A percentile compares a stretch with the other conserved stretches of the same genome.
These are phyloP conservation scores for Emergomyces pasteurianus DNA, from an alignment of 2,329 filamentous ascomycete species.

Conservation along the genomic window DNA sequence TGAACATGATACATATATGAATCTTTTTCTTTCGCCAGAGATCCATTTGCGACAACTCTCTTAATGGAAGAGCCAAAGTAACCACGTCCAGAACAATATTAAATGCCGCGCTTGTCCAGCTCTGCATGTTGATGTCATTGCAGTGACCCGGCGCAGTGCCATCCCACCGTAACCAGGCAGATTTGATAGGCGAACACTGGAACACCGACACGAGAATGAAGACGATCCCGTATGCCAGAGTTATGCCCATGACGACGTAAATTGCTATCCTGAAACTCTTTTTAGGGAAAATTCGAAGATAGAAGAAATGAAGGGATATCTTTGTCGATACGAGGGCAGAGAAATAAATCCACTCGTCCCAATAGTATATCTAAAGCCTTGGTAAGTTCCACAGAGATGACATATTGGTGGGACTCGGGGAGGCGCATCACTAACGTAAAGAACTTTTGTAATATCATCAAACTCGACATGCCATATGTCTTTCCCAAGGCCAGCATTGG, in stretches of 20 bases:
- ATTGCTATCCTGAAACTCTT: constrained; percentile 7
- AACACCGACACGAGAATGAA: constrained; percentile 7
- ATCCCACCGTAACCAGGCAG: constrained; percentile 6
- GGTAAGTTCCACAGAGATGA: background rate
- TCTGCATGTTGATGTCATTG: constrained; percentile 2
- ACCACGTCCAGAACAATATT: constrained; percentile 9
- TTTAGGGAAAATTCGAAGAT: constrained; percentile 8
- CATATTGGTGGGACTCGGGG: no score
- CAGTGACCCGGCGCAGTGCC: constrained; percentile 5
- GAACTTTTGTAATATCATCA: constrained; percentile 1
- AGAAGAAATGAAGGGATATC: constrained; percentile 8
- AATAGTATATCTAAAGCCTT: background rate
- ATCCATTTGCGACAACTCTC: constrained; percentile 5
- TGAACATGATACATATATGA: constrained; percentile 8
- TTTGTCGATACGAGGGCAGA: constrained; percentile 1
- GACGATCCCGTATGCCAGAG: constrained; percentile 2
- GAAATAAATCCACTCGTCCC: background rate
- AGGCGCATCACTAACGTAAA: background rate
- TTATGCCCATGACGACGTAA: constrained; percentile 4
- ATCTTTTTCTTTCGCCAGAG: constrained; percentile 8
- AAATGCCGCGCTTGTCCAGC: constrained; percentile 6
- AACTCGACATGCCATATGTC: constrained; percentile 1
- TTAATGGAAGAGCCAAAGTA: constrained; percentile 6
- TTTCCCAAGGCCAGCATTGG: constrained; percentile 1
- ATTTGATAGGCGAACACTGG: constrained; percentile 6